Conservation (phyloP, 352 stramenopile genomes). For the Plasmopara viticola region DNA sequence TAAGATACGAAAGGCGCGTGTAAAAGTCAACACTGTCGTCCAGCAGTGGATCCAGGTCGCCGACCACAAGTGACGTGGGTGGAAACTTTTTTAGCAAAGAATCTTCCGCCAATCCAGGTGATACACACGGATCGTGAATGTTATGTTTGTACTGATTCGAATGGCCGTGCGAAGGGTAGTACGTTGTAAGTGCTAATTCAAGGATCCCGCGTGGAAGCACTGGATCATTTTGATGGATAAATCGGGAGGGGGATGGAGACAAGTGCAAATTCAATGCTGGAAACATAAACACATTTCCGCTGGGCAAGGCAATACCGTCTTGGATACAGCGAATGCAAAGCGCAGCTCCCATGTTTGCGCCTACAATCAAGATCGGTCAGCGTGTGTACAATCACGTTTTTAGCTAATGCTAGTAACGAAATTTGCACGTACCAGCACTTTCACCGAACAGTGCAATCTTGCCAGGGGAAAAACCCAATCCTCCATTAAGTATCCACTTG, state of each 20-base stretch:
- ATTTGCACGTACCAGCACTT: conserved; percentile 53
- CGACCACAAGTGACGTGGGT: conserved; percentile 75
- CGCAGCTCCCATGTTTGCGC: conserved; percentile 81
- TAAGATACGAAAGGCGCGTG: conserved; percentile 71
- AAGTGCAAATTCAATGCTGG: conserved; percentile 86
- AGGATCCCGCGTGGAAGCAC: conserved; percentile 77
- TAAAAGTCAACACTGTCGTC: conserved; percentile 90
- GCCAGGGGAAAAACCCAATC: conserved; percentile 61
- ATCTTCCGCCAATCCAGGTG: conserved; percentile 72
- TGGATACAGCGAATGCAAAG: conserved; percentile 82
- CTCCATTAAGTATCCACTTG: conserved; percentile 74
- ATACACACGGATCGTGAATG: conserved; percentile 85
- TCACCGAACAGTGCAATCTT: conserved; percentile 78
- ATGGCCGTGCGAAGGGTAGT: conserved; percentile 78
- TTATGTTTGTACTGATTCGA: conserved; percentile 86
- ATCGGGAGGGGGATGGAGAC: conserved; percentile 80
- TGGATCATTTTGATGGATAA: conserved; percentile 84
- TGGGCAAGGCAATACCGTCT: conserved; percentile 57
- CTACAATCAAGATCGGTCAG: conserved; percentile 24
- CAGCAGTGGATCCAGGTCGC: conserved; percentile 79
- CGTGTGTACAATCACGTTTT: too few species aligned
- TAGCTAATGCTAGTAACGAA: too few species aligned
- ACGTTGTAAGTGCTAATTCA: conserved; percentile 75
- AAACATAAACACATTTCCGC: conserved; percentile 85
- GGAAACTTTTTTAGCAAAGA: conserved; percentile 69